Base-by-base conservation (phyloP, 805 yeast species). In the Pichia membranifaciens region DNA sequence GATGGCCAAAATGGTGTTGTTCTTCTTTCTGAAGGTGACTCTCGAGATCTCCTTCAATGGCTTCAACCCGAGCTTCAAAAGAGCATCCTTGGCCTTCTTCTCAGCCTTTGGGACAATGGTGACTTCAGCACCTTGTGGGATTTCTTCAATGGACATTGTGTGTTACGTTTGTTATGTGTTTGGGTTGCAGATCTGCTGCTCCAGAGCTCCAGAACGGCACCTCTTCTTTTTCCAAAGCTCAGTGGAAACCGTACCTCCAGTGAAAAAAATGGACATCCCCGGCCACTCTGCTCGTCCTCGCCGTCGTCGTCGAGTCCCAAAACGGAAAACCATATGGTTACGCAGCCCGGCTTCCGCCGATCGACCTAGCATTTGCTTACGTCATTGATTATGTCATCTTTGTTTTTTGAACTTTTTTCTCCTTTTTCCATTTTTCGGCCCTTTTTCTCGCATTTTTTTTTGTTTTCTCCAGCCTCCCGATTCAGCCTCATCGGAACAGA, bases 21-120 rank as follows among this genome's bases (percentile, higher is more conserved):
- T 89, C 75, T 87, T 83, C 78, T 83, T 87, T 76, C 84, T 87
- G 81, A 91, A 85, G 60, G 96, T 89, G 66, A 93, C 98, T 75
- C 98, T 86, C 68, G 87, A 74, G 67, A 91, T 86, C 62, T 96
- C 96, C 67, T 84, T 85, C 66, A 93, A 80, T 73, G 79, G 87
- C 80, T 87, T 87, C 73, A 91, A 78, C 71, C 84, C 87, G 63
- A 90, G 79, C 76, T 89, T 90, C 73, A 81, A 74, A 73, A 93
- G 83, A 63, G 83, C 71, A 67, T 84, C 88, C 76, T 93, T 85
- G 62, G 98, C 96, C 78, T 91, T 90, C 81, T 87, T 86, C 76
- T 90, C 97, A 75, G 87, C 84, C 75, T 84, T 87, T 69, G 88
- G 76, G 71, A 86, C 75, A 70, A 90, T 78, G 66, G 82, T 75